Evolutionary conservation across 2,329 filamentous ascomycete genomes (phyloP).

Genomic region (Cladosporium sp.): DNA sequence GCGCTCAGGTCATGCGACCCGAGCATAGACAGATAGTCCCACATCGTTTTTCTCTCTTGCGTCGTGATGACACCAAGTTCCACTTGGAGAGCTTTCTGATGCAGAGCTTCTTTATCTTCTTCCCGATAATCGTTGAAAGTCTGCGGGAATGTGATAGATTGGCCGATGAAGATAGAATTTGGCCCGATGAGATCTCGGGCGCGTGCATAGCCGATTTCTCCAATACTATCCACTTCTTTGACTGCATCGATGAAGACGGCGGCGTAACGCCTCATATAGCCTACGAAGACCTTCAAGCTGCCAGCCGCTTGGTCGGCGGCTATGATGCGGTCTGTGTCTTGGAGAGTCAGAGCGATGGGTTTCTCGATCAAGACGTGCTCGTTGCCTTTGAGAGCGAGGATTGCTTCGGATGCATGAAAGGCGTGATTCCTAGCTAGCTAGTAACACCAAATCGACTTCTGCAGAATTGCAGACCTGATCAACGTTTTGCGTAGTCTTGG

Average conservation of each 20-base stretch:
- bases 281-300: slow-evolving; percentile 46
- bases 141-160: slow-evolving; percentile 42
- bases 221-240: slow-evolving; percentile 27
- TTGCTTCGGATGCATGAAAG: slow-evolving; percentile 45
- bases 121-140: slow-evolving; percentile 25
- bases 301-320: slow-evolving; percentile 39
- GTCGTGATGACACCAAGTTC: slow-evolving; percentile 27
- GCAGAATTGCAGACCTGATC: slow-evolving; percentile 36
- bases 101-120: slow-evolving; percentile 16
- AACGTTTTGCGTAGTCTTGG: slow-evolving; percentile 27
- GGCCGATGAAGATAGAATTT: slow-evolving; percentile 40
- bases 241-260: slow-evolving; percentile 43
- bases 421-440: slow-evolving; percentile 45
- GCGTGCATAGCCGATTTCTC: slow-evolving; percentile 48
- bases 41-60: slow-evolving; percentile 24
- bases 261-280: slow-evolving; percentile 53
- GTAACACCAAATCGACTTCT: slow-evolving; percentile 46
- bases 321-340: slow-evolving; percentile 40
- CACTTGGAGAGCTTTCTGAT: slow-evolving; percentile 21
- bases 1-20: slow-evolving; percentile 47
- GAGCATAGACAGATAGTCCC: slow-evolving; percentile 38
- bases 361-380: slow-evolving; percentile 55
- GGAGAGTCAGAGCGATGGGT: slow-evolving; percentile 44
- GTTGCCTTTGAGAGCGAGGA: slow-evolving; percentile 45
- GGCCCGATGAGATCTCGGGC: slow-evolving; percentile 47